These are phyloP conservation scores for Waltiozyma sp. DNA, from an alignment of 1,139 yeast species.

Conservation along the genomic window DNA sequence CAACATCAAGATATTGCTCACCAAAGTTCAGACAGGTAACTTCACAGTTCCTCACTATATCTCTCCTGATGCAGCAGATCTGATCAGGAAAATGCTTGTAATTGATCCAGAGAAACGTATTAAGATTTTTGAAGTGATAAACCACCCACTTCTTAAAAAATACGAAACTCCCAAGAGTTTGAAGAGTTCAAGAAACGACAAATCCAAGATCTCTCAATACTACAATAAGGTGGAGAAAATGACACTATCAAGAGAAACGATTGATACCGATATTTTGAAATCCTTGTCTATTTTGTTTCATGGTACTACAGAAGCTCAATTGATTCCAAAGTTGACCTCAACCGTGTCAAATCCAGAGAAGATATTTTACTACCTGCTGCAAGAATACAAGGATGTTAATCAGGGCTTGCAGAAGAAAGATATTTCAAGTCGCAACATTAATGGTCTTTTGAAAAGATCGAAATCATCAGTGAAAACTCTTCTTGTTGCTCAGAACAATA, in stretches of 20 bases:
- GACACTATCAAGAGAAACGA: slow-evolving; percentile 30
- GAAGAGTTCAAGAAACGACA: slow-evolving; percentile 16
- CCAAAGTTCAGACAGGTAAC: slow-evolving; percentile 86
- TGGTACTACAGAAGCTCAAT: slow-evolving; percentile 57
- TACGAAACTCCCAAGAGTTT: slow-evolving; percentile 31
- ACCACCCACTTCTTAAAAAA: slow-evolving; percentile 70
- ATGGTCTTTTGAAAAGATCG: slow-evolving; percentile 29
- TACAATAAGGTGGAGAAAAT: slow-evolving; percentile 19
- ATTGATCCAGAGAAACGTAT: slow-evolving; percentile 76
- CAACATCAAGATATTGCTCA: slow-evolving; percentile 70
- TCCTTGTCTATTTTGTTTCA: slow-evolving; percentile 87
- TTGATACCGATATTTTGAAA: slow-evolving; percentile 75
- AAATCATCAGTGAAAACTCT: slow-evolving; percentile 39
- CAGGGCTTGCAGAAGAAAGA: slow-evolving; percentile 15
- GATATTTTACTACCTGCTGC: slow-evolving; percentile 72
- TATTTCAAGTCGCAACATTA: slow-evolving; percentile 9
- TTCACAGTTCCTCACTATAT: slow-evolving; percentile 75
- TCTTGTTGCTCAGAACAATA: slow-evolving; percentile 24
- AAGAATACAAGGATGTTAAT: slow-evolving; percentile 80
- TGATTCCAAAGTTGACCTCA: slow-evolving; percentile 48
- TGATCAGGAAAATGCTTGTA: slow-evolving; percentile 70
- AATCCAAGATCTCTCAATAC: slow-evolving; percentile 15
- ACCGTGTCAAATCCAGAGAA: slow-evolving; percentile 70
- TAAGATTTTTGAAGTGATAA: slow-evolving; percentile 57
- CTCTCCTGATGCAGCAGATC: slow-evolving; percentile 75